phyloP scores from a whole-genome alignment of 306 rosid genomes.

The Rosa lucieae region DNA sequence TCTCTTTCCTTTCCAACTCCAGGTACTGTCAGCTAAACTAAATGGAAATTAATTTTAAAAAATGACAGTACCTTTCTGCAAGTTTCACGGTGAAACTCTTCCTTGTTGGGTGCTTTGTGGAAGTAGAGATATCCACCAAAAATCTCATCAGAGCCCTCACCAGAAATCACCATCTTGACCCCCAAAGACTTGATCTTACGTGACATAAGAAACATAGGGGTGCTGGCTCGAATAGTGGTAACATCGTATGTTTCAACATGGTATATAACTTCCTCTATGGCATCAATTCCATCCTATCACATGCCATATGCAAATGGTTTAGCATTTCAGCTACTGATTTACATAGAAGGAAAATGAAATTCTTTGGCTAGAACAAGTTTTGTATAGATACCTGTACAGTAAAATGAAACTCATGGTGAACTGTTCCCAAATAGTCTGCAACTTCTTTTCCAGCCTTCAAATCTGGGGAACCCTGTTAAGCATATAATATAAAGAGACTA shows the following conservation, averaged over 20 bases:
- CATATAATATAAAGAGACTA: slow-evolving; percentile 9
- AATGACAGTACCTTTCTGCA: slow-evolving; percentile 68
- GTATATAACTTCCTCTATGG: slow-evolving; percentile 91
- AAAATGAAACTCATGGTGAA: slow-evolving; percentile 82
- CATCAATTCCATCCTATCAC: slow-evolving; percentile 89
- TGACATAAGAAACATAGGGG: slow-evolving; percentile 97
- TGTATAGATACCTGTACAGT: slow-evolving; percentile 73
- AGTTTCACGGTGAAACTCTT: slow-evolving; percentile 90
- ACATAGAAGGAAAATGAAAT: neutral
- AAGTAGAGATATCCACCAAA: slow-evolving; percentile 95
- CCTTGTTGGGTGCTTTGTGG: slow-evolving; percentile 98
- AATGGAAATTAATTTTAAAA: neutral
- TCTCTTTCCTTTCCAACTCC: neutral
- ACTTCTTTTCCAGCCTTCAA: slow-evolving; percentile 94
- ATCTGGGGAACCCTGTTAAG: slow-evolving; percentile 91
- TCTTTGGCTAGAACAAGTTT: neutral
- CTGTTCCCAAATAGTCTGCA: slow-evolving; percentile 86
- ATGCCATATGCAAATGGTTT: slow-evolving; percentile 6
- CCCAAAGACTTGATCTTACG: slow-evolving; percentile 94
- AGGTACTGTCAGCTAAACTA: neutral
- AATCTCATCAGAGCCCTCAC: slow-evolving; percentile 97
- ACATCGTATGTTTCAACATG: slow-evolving; percentile 95
- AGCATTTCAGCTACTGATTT: neutral
- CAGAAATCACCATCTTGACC: slow-evolving; percentile 93
- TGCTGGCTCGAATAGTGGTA: slow-evolving; percentile 93